Base-by-base conservation (phyloP, 75 land plant species). In the Pseudotsuga menziesii region DNA sequence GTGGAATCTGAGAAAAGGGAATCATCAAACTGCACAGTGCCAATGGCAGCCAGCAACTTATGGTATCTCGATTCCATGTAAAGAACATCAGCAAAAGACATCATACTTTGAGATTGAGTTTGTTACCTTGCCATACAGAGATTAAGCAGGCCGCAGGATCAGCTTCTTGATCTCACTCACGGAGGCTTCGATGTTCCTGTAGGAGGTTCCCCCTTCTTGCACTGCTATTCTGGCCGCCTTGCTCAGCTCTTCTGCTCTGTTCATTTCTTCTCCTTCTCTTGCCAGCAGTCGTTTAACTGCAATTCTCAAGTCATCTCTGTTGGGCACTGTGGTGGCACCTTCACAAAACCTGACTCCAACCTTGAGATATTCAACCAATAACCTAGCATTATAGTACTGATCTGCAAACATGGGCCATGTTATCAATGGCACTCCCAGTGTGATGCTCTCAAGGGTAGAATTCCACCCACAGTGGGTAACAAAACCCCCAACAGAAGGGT, bases 401-500 rank as follows among this genome's bases (percentile, higher is more conserved):
- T 80, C 81, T 23, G 72, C 66, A 5, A 8, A 25, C 35, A 80
- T 9, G 12, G 81, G 81, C 81, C 81, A 80, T 15, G 73, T 39
- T 11, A 80, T 29, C 78, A 80, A 7, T 2, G 82, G 81, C 39
- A 81, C 64, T 25, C 82, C 80, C 41, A 17, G 19, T 58, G 27
- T 20, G 57, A 66, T 16, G 52, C 80, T 70, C 60, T 78, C 81
- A 39, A 76, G 16, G n/a, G 22, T 62, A 3, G 80, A 77, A 22
- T 78, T 77, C 81, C 81, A 76, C 16, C 82, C 72, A 56, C 82
- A 81, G 72, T 81, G 80, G 13, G 74, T 58, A 20, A 82, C 17
- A 52, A 82, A 72, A 2, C 29, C 75, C 4, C 83, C 81, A 3
- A 54, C 55, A 3, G 83, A 69, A 2, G 6, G 39, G 61, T 78